Base-by-base conservation (phyloP, 352 stramenopile genomes). In the Phytophthora boehmeriae region DNA sequence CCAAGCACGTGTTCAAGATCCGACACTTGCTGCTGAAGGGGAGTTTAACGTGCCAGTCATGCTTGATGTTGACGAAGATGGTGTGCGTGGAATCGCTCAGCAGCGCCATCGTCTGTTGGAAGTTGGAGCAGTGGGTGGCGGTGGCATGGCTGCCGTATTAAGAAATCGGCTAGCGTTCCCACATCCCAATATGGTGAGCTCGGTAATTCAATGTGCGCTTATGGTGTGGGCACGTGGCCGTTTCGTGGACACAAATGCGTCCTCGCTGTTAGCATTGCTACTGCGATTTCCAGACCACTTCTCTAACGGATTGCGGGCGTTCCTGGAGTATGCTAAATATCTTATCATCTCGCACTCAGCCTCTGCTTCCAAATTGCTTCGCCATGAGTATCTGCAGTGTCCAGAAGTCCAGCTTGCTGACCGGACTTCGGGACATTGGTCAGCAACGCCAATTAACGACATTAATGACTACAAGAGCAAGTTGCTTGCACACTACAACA, bases 251-350 rank as follows among this genome's bases (percentile, higher is more conserved):
- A 41, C 61, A 2, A 78, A 54, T 42, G 38, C 47, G 17, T 72
- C 62, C 9, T 54, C 75, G 8, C 42, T 77, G 30, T 48, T 88
- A 32, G 46, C 22, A 16, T n/a, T 84, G 51, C 48, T 87, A 41
- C 50, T 84, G 22, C 59, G 65, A 14, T 55, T 73, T 23, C 60
- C 69, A 42, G 44, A 23, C 30, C 63, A 65, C 4, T 71, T 89
- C 49, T 61, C 78, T 9, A 56, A 53, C 1, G 70, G 71, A 9
- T 52, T 94, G 11, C 79, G 76, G 2, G 78, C 63, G 13, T 88
- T 92, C 34, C 48, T 90, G 34, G 83, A 94, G 54, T 92, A 87
- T 63, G 76, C 74, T 19, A 84, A 80, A 51, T 92, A 79, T 47
- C 53, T 92, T 8, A 52, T 76, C 1, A 73, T 76, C 28, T 75